Conservation (phyloP, 257 asterid species). For the Nicotiana obtusifolia region DNA sequence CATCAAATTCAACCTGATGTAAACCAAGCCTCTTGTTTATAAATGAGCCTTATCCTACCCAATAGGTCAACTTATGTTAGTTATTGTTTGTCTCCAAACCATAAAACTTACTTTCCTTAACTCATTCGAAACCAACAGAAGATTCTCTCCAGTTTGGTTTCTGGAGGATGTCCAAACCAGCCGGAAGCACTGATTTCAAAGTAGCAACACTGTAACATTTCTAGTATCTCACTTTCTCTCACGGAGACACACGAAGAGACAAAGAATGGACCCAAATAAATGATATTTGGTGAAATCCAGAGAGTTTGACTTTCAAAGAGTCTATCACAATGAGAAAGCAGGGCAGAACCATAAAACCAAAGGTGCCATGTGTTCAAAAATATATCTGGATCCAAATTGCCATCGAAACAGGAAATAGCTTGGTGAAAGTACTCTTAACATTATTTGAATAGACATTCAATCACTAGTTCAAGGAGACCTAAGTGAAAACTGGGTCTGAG, state of each 20-base stretch:
- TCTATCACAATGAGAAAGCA: not conserved
- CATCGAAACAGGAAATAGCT: not conserved
- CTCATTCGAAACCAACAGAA: not conserved
- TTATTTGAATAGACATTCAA: not conserved
- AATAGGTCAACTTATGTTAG: not conserved
- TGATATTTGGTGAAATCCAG: not conserved
- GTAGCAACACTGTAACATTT: not conserved
- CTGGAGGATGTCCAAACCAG: not conserved
- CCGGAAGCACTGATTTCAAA: not conserved
- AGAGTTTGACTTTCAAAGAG: not conserved
- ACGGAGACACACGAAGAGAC: not conserved
- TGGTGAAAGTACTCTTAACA: not conserved
- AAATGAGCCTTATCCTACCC: not conserved
- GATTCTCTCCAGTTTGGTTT: not conserved
- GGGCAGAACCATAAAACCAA: not conserved
- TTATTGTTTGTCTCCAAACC: not conserved
- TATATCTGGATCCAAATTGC: not conserved
- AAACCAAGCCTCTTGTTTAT: not conserved
- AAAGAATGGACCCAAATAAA: not conserved
- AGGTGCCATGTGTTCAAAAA: not conserved
- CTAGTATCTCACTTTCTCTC: not conserved
- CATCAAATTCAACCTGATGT: too few relatives aligned
- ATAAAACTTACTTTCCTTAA: not conserved
- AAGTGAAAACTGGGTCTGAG: not conserved
- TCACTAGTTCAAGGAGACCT: not conserved